Conservation (phyloP, 768 basidiomycete species). For the Trichaptum fuscoviolaceum region DNA sequence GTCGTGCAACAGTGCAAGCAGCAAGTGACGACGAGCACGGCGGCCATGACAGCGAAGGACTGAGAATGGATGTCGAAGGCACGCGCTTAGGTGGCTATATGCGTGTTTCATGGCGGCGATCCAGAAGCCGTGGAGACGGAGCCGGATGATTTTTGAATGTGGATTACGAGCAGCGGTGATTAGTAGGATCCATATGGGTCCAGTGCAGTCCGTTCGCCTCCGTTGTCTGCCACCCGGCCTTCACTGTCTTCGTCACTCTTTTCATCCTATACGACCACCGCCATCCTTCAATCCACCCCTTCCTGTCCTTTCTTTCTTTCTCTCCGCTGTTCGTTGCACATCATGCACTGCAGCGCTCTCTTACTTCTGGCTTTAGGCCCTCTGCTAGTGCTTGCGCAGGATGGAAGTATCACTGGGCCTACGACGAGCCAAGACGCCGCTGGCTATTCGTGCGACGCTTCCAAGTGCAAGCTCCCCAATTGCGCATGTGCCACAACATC, state of each 20-base stretch:
- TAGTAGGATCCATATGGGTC: background rate
- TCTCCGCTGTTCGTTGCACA: background rate
- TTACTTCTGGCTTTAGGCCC: background rate
- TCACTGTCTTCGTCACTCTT: background rate
- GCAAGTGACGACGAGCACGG: background rate
- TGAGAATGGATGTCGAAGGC: background rate
- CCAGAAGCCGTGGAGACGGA: background rate
- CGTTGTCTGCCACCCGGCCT: background rate
- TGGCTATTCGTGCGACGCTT: conserved; percentile 66
- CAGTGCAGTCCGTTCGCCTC: background rate
- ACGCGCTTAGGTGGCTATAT: background rate
- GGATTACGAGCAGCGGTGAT: background rate
- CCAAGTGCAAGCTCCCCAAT: conserved; percentile 57
- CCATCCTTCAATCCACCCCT: background rate
- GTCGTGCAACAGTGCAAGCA: background rate
- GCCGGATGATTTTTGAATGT: background rate
- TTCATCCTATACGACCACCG: background rate
- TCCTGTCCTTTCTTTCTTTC: background rate
- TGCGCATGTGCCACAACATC: conserved; percentile 71
- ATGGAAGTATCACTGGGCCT: conserved; percentile 51
- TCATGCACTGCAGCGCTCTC: background rate
- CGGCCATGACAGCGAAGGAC: background rate
- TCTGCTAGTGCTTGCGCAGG: conserved; percentile 29
- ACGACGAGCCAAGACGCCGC: conserved; percentile 48
- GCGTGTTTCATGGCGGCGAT: background rate